Evolutionary conservation across 176 grass and related monocot genomes (phyloP), one percentile per base, ranked within the genome.

Genomic region (Paspalum notatum): DNA sequence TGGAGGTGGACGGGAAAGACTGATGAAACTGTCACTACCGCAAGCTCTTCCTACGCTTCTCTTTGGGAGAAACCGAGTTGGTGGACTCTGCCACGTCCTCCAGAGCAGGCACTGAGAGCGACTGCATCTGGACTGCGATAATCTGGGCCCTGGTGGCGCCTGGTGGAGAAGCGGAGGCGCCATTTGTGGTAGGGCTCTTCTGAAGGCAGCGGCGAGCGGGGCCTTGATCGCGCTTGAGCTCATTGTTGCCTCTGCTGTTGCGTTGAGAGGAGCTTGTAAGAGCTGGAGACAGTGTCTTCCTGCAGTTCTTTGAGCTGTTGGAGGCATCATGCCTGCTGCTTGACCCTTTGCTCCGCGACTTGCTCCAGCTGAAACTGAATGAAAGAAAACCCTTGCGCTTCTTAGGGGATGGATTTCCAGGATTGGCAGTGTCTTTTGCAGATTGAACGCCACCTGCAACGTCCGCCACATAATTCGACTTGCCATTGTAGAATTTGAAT

Each of bases 361-460:
- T 86, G 44, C 81, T 64, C 37, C 70, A 74, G 44, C 80, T 77
- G 63, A 90, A 56, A 72, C 64, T 51, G 77, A 89, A 93, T 22
- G 91, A 21, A 52, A 87, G 80, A 54, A 88, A 74, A 60, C 85
- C 83, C 73, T 97, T 97, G 66, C 93, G 90, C 72, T 97, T 97
- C 70, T 85, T 88, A 22, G 71, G 89, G 43, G 86, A 90, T 66
- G 88, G 18, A 13, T 80, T 89, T 12, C 73, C 86, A 71, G 91
- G 88, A 72, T 84, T 82, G 12, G 74, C 77, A 24, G 66, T 74
- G 21, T 48, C 77, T 80, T 91, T 85, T 48, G 70, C 71, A 25
- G 79, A 66, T 18, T 89, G 20, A 62, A 86, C 61, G 58, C 49
- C 59, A 74, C 85, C 78, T 14, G 41, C 21, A 47, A 78, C 22